Evolutionary conservation across 2,329 filamentous ascomycete genomes (phyloP).

Genomic region (Colletotrichum liriopes): DNA sequence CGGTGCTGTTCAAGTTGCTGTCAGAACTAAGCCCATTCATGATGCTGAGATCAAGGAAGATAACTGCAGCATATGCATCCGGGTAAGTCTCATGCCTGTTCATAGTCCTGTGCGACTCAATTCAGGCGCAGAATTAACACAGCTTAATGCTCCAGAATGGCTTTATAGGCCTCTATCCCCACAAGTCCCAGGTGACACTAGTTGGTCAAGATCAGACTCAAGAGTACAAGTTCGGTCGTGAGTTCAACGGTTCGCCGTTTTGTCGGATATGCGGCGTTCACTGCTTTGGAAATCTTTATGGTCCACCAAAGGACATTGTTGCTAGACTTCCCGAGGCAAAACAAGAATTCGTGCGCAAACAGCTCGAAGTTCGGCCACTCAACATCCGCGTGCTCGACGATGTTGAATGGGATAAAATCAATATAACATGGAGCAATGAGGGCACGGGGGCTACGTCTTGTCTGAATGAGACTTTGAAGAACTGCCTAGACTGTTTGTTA

Average conservation of each 20-base stretch:
- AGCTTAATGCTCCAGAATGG: conserved; percentile 42
- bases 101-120: not conserved
- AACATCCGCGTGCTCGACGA: conserved; percentile 32
- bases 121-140: not conserved
- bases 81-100: conserved; percentile 42
- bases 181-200: conserved; percentile 48
- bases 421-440: conserved; percentile 28
- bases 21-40: conserved; percentile 50
- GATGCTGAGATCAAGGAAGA: conserved; percentile 59
- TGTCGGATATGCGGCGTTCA: conserved; percentile 51
- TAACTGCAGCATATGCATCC: conserved; percentile 54
- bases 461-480: not conserved
- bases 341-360: conserved; percentile 42
- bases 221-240: conserved; percentile 47
- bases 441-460: conserved; percentile 25
- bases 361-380: conserved; percentile 40
- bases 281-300: conserved; percentile 49
- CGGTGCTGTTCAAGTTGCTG: conserved; percentile 45
- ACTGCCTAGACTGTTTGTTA: no score
- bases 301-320: conserved; percentile 50
- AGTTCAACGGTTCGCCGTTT: conserved; percentile 44
- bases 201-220: conserved; percentile 46
- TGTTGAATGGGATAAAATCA: conserved; percentile 22
- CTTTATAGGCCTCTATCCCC: conserved; percentile 50
- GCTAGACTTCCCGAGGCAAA: conserved; percentile 48